Evolutionary conservation across 495 filamentous ascomycete species (phyloP).

Genomic region (Hypomontagnella submonticulosa): DNA sequence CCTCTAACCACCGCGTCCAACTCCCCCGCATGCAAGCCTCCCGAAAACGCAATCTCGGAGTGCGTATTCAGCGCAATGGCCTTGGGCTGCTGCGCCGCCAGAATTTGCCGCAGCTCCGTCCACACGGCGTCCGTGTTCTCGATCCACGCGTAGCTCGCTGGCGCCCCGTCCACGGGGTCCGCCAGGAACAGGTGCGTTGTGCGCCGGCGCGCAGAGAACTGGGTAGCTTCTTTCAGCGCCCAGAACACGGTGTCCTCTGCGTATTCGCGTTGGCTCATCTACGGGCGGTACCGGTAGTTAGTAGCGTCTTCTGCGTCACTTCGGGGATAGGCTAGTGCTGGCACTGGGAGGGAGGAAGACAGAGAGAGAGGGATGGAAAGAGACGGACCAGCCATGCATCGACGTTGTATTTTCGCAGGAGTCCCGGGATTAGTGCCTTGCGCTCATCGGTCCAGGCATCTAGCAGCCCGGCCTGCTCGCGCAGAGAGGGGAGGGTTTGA

Average conservation of each 20-base stretch:
- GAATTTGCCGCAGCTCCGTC: slow-evolving; percentile 46
- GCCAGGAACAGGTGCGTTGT: slow-evolving; percentile 58
- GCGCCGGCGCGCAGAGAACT: slow-evolving; percentile 59
- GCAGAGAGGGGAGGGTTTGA: slow-evolving; percentile 52
- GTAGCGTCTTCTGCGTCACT: too few relatives aligned
- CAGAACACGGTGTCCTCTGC: slow-evolving; percentile 62
- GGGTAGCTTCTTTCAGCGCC: slow-evolving; percentile 55
- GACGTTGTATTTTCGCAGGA: slow-evolving; percentile 57
- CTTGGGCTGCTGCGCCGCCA: slow-evolving; percentile 46
- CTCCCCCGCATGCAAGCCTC: slow-evolving; percentile 59
- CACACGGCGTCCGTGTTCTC: slow-evolving; percentile 58
- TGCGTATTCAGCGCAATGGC: slow-evolving; percentile 57
- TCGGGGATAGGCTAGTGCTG: too few relatives aligned
- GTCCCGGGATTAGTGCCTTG: slow-evolving; percentile 49
- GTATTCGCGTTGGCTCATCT: slow-evolving; percentile 63
- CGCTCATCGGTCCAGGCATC: slow-evolving; percentile 56
- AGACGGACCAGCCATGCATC: slow-evolving; percentile 59
- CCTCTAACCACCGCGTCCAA: slow-evolving; percentile 44
- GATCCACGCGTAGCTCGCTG: slow-evolving; percentile 51
- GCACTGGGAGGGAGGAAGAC: neutral
- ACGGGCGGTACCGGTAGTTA: neutral
- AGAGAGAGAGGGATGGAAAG: slow-evolving; percentile 3
- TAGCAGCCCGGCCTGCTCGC: slow-evolving; percentile 55
- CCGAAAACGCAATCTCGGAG: slow-evolving; percentile 54
- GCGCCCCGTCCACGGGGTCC: slow-evolving; percentile 36